Percentiles rank a stretch among this genome's conserved stretches.
These are phyloP conservation scores for Mortierella sp. DNA, from an alignment of 371 early-diverging fungal genomes.

Conservation along the genomic window DNA sequence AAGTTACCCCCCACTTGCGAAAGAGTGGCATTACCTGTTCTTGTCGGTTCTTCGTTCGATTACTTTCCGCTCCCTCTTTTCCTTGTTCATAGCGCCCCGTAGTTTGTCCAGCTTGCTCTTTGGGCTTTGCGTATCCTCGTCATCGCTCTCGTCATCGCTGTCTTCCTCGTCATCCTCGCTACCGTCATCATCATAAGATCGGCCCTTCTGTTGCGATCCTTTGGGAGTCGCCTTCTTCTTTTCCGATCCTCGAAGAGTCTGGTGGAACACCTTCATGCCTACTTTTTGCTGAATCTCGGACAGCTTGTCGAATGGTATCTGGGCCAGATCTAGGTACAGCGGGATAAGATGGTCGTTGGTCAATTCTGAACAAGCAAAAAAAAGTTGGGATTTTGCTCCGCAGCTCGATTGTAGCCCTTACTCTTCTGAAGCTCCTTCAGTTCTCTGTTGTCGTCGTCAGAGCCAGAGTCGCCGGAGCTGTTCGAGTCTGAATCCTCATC, in stretches of 20 bases:
- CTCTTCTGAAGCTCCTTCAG: conserved; percentile 53
- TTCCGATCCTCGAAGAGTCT: conserved; percentile 50
- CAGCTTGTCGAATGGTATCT: conserved; percentile 84
- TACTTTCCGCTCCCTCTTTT: conserved; percentile 57
- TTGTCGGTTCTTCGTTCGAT: conserved; percentile 60
- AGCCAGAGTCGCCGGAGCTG: conserved; percentile 40
- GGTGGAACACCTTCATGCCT: conserved; percentile 65
- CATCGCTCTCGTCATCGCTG: conserved; percentile 46
- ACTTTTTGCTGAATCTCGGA: conserved; percentile 80
- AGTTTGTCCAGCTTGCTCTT: conserved; percentile 39
- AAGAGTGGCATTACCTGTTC: conserved; percentile 53
- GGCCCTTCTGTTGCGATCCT: conserved; percentile 30
- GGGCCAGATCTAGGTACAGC: conserved; percentile 81
- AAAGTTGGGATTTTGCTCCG: no score
- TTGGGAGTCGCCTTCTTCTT: conserved; percentile 45
- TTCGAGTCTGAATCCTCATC: conserved; percentile 33
- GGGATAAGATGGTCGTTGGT: no score
- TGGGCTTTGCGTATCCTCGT: conserved; percentile 51
- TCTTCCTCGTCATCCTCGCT: conserved; percentile 34
- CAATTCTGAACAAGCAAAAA: conserved; percentile 2
- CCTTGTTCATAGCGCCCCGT: conserved; percentile 51
- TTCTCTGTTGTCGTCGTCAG: conserved; percentile 29
- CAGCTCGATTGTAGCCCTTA: conserved; percentile 2
- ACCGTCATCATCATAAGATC: conserved; percentile 24
- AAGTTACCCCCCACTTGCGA: background rate